Evolutionary conservation across 805 yeast species (phyloP), one percentile per base, ranked within the genome.

Genomic region (Torulaspora franciscae): DNA sequence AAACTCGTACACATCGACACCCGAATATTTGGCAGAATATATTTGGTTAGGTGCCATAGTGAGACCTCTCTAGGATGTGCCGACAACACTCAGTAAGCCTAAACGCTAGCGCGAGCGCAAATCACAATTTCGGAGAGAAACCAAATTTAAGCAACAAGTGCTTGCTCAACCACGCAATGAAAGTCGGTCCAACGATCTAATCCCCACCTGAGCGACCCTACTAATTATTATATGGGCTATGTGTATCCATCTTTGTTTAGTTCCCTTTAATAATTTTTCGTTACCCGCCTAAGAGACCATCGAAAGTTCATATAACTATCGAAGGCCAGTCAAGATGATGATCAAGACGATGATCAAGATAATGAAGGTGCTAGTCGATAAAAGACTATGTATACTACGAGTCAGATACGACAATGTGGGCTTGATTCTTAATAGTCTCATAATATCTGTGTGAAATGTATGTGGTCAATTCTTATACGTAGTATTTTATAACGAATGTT

Each of bases 1-100:
- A 56, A 81, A 73, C 69, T 91, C 85, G 69, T 85, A 95, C 49
- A 90, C 91, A 61, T 93, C 85, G 43, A 86, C 85, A 55, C 88
- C 79, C 32, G 90, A 75, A 69, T 85, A 83, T 19, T 85, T 81
- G 33, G 91, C 91, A 2, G 88, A 81, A 62, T 82, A 84, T 27
- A 84, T 72, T 52, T 72, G 74, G 37, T 59, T 43, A 15, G 56
- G 45, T 30, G 58, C 52, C 53, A 49, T 55, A 29, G 30, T 24
- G 5, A 14, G 32, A 32, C 37, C 42, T 32, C 11, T n/a, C 17
- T 14, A 23, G 10, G 32, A 25, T 19, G 6, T n/a, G 22, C 11
- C 25, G 30, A 26, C 14, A 25, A 29, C 32, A 39, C 37, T 30
- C 42, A 39, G 32, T 22, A 32, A 32, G 37, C 14, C n/a, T 28